Evolutionary conservation across 106 monocot genomes (phyloP).

Genomic region (Xerophyta viscosa): DNA sequence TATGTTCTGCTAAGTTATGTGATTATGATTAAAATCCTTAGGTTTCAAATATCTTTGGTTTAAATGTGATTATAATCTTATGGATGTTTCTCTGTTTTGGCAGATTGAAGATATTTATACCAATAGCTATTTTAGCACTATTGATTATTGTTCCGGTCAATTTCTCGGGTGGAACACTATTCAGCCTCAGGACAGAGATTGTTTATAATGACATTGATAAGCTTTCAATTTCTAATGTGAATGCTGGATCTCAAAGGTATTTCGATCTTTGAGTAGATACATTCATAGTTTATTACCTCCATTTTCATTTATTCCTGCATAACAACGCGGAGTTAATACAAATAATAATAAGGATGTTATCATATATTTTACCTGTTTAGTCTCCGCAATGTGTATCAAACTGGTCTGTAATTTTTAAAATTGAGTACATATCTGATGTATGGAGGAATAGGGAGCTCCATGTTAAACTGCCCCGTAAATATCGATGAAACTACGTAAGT

Average conservation of each 20-base stretch:
- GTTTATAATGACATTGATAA: slow-evolving; percentile 86
- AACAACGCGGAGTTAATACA: too few relatives aligned
- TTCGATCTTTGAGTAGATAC: slow-evolving; percentile 1
- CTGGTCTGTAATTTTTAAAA: too few relatives aligned
- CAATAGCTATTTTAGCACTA: slow-evolving; percentile 53
- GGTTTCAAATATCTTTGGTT: too few relatives aligned
- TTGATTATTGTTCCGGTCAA: slow-evolving; percentile 87
- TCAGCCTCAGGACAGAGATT: slow-evolving; percentile 56
- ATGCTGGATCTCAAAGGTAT: slow-evolving; percentile 66
- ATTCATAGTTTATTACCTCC: background rate
- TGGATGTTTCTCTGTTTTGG: slow-evolving; percentile 4
- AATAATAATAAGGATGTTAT: too few relatives aligned
- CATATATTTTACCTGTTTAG: too few relatives aligned
- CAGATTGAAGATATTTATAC: slow-evolving; percentile 92
- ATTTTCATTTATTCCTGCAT: slow-evolving; percentile 1
- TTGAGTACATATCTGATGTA: too few relatives aligned
- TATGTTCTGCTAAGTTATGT: too few relatives aligned
- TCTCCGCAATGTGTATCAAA: too few relatives aligned
- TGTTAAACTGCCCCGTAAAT: too few relatives aligned
- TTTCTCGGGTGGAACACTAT: slow-evolving; percentile 70
- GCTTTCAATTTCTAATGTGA: slow-evolving; percentile 96
- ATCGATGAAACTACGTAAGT: too few relatives aligned
- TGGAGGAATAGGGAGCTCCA: too few relatives aligned
- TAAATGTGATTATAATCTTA: background rate
- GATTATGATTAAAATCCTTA: too few relatives aligned